These are phyloP conservation scores for Piromyces finnis DNA, from an alignment of 192 early-diverging fungal species.

Conservation along the genomic window DNA sequence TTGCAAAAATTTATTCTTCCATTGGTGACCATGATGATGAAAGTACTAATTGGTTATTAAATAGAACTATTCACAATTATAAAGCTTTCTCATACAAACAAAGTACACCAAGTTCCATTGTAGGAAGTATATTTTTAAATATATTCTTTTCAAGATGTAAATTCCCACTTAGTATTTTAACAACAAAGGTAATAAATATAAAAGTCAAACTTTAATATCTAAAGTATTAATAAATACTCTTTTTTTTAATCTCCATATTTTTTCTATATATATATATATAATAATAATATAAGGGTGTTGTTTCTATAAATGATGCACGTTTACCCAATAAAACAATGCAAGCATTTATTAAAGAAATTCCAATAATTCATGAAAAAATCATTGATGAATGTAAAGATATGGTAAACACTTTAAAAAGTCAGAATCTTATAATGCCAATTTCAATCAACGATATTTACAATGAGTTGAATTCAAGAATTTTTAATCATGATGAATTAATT, in stretches of 20 bases:
- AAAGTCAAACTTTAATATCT: no score
- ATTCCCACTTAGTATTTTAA: conserved; percentile 33
- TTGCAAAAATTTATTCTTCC: conserved; percentile 16
- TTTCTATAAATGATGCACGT: conserved; percentile 24
- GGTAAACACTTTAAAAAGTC: conserved; percentile 22
- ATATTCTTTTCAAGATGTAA: conserved; percentile 34
- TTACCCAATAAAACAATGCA: conserved; percentile 42
- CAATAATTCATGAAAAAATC: conserved; percentile 30
- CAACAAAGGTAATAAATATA: conserved; percentile 21
- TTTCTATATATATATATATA: no score
- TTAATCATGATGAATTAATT: conserved; percentile 36
- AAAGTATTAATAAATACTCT: no score
- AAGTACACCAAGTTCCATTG: conserved; percentile 46
- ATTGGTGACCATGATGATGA: no score
- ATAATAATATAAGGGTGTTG: conserved; percentile 25
- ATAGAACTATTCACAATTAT: no score
- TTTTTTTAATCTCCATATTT: no score
- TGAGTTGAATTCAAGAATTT: conserved; percentile 37
- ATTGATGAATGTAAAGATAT: conserved; percentile 30
- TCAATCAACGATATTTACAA: conserved; percentile 36
- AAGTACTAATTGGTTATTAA: no score
- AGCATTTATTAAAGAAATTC: conserved; percentile 42
- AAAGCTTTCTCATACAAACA: no score
- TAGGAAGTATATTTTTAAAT: conserved; percentile 33
- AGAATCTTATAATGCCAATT: conserved; percentile 22